phyloP scores from a whole-genome alignment of 2,329 filamentous ascomycete species.

The Rhinocladiella similis region DNA sequence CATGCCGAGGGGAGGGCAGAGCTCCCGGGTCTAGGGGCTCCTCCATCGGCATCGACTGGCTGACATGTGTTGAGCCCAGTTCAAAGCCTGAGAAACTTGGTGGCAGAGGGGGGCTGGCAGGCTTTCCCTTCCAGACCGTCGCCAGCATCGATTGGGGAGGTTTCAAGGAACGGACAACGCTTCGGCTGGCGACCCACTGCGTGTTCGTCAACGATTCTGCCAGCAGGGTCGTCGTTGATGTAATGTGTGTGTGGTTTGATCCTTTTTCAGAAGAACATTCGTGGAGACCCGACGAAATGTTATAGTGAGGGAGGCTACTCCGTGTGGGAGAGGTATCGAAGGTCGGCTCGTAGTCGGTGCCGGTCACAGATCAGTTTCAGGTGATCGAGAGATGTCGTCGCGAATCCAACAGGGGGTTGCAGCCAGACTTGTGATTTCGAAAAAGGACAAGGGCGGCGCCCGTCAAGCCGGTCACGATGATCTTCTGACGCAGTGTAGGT shows the following conservation, averaged over 20 bases:
- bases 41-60: constrained; percentile 20
- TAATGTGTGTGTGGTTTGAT: constrained; percentile 6
- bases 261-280: not conserved
- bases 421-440: constrained; percentile 4
- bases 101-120: constrained; percentile 18
- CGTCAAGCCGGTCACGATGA: constrained; percentile 10
- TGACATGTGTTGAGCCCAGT: constrained; percentile 12
- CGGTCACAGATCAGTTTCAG: constrained; percentile 20
- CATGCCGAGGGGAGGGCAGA: constrained; percentile 16
- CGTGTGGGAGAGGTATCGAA: not conserved
- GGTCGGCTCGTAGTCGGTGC: constrained; percentile 8
- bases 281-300: not conserved
- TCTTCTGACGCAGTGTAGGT: constrained; percentile 17
- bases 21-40: constrained; percentile 14
- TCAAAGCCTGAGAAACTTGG: constrained; percentile 13
- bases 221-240: not conserved
- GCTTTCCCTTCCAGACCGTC: constrained; percentile 4
- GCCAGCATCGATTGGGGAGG: constrained; percentile 23
- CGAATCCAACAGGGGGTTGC: constrained; percentile 4
- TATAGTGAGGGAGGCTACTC: not conserved
- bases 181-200: constrained; percentile 13
- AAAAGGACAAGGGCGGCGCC: not conserved
- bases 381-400: constrained; percentile 8
- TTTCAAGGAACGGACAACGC: constrained; percentile 20
- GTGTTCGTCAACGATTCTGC: constrained; percentile 4